Evolutionary conservation across 305 asterid species (phyloP).

Genomic region (Ilex paraguariensis): DNA sequence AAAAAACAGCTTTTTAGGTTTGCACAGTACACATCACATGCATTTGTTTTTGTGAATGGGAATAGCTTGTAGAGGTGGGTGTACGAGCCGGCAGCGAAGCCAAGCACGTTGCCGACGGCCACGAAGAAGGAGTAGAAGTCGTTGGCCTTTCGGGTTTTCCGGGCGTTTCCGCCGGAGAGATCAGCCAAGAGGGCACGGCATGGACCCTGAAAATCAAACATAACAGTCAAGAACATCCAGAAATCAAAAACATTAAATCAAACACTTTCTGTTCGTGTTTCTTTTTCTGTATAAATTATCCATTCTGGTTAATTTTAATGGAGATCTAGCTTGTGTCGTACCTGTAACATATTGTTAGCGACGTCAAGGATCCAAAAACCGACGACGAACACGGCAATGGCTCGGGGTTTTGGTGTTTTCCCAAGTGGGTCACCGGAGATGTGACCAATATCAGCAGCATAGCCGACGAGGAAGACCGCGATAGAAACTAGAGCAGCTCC

Average conservation of each 20-base stretch:
- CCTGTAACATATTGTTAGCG: conserved; percentile 90
- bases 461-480: conserved; percentile 76
- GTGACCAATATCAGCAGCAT: conserved; percentile 81
- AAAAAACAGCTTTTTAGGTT: conserved; percentile 78
- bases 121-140: conserved; percentile 75
- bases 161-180: conserved; percentile 54
- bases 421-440: conserved; percentile 62
- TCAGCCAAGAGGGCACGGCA: conserved; percentile 87
- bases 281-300: background rate
- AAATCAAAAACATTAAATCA: background rate
- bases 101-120: conserved; percentile 87
- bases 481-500: conserved; percentile 63
- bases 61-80: conserved; percentile 50
- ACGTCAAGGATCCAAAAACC: conserved; percentile 94
- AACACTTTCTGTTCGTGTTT: background rate
- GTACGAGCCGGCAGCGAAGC: conserved; percentile 90
- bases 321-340: background rate
- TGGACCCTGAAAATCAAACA: conserved; percentile 59
- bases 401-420: conserved; percentile 51
- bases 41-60: conserved; percentile 65
- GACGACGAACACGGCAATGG: conserved; percentile 65
- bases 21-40: conserved; percentile 89
- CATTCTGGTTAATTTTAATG: background rate
- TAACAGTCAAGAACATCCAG: background rate
- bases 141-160: conserved; percentile 50